Evolutionary conservation across 805 yeast genomes (phyloP), one percentile per base, ranked within the genome.

Genomic region (Yamadazyma olivae): DNA sequence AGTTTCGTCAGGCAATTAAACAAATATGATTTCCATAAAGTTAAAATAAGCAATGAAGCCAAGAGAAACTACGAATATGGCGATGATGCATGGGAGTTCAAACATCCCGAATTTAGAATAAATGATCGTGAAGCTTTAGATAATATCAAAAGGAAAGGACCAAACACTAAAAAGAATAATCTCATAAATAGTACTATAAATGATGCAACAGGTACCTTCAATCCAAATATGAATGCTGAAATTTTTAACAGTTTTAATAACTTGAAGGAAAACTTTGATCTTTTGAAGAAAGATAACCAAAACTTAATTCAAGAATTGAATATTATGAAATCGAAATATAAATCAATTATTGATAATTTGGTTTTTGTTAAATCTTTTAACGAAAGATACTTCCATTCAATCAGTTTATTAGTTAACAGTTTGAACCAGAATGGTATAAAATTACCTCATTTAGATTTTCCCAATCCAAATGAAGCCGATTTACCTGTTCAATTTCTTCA

Each of bases 21-120:
- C 71, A 93, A 93, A 61, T 93, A 93, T 56, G 99, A 91, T 61
- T 93, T 93, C 68, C 99, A 93, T 69, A 93, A 93, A 64, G 95
- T 93, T 30, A 86, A 91, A 55, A 70, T 78, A 30, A 67, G 84
- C 27, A 75, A 70, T 39, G 89, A 80, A 47, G 84, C 77, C 42
- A 74, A 73, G 49, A 55, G 52, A 41, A 51, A 44, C 33, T 61
- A 70, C 41, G 77, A 78, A 40, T 79, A 80, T 50, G 85, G 89
- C 26, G 88, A 81, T 38, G 78, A 82, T 57, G 80, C 90, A 15
- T 91, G 98, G 97, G 97, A 91, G 57, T 91, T 93, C 66, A 79
- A 81, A 54, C 98, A 93, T 58, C 95, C 96, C 0, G 87, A 80
- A 45, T 93, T 93, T 59, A 75, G 75, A 46, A 75, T 77, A 22